Evolutionary conservation across 257 asterid genomes (phyloP).

Genomic region (Jasminum sambac): DNA sequence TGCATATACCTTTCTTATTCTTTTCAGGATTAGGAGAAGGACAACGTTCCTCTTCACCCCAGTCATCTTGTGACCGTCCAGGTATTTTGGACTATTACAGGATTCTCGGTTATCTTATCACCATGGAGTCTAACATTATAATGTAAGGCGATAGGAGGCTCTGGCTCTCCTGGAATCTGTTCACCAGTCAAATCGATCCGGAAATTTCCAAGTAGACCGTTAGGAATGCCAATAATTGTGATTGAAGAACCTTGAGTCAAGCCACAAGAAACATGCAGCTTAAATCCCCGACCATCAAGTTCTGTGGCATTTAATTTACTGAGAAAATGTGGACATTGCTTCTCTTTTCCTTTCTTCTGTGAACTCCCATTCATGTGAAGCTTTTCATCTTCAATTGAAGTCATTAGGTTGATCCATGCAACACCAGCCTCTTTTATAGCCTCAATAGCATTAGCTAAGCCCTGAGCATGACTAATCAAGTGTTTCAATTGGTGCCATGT

Average conservation of each 20-base stretch:
- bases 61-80: slow-evolving; percentile 87
- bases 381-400: slow-evolving; percentile 70
- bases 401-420: slow-evolving; percentile 83
- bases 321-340: slow-evolving; percentile 95
- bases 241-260: slow-evolving; percentile 95
- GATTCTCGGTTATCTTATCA: slow-evolving; percentile 86
- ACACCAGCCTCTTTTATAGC: slow-evolving; percentile 83
- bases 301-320: slow-evolving; percentile 79
- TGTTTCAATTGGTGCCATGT: slow-evolving; percentile 71
- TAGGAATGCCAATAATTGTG: slow-evolving; percentile 90
- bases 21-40: slow-evolving; percentile 64
- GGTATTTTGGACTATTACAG: slow-evolving; percentile 94
- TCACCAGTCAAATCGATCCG: slow-evolving; percentile 89
- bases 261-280: slow-evolving; percentile 88
- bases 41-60: slow-evolving; percentile 99
- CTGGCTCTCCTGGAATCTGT: slow-evolving; percentile 96
- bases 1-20: slow-evolving; percentile 63
- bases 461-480: slow-evolving; percentile 58
- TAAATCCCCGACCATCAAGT: slow-evolving; percentile 54
- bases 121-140: slow-evolving; percentile 91
- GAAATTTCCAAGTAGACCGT: slow-evolving; percentile 89
- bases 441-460: slow-evolving; percentile 78
- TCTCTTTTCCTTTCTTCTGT: slow-evolving; percentile 69
- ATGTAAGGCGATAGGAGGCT: slow-evolving; percentile 88
- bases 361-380: slow-evolving; percentile 58